Evolutionary conservation across 257 asterid genomes (phyloP).

Genomic region (Jaltomata sinuosa): DNA sequence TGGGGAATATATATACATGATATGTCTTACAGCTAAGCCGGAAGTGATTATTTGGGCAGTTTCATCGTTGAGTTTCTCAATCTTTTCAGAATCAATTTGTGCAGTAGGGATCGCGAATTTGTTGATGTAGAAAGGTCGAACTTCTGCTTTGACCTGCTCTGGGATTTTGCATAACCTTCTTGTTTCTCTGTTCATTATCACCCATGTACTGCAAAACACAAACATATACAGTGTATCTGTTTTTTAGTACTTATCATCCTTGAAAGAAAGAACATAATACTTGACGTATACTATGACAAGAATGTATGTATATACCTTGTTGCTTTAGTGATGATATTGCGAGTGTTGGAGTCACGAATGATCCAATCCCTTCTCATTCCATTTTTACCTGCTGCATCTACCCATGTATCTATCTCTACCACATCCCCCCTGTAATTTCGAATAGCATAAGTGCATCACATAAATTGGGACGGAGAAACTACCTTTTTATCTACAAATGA

Average conservation of each 20-base stretch:
- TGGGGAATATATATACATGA: background rate
- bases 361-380: slow-evolving; percentile 93
- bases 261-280: background rate
- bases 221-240: background rate
- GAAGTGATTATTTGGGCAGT: slow-evolving; percentile 45
- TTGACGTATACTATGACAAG: background rate
- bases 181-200: slow-evolving; percentile 80
- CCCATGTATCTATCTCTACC: slow-evolving; percentile 91
- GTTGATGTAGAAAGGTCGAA: slow-evolving; percentile 56
- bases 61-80: slow-evolving; percentile 55
- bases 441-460: background rate
- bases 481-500: no score
- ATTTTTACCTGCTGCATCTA: slow-evolving; percentile 80
- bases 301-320: slow-evolving; percentile 35
- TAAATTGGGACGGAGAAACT: no score
- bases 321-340: slow-evolving; percentile 59
- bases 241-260: background rate
- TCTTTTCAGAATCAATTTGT: slow-evolving; percentile 37
- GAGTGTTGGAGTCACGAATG: slow-evolving; percentile 55
- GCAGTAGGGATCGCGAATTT: slow-evolving; percentile 37
- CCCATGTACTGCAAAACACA: slow-evolving; percentile 60
- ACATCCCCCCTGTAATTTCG: slow-evolving; percentile 60
- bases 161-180: slow-evolving; percentile 77
- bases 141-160: slow-evolving; percentile 60
- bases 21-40: slow-evolving; percentile 56